phyloP scores from a whole-genome alignment of 2,329 filamentous ascomycete species.

The Coleophoma crateriformis region DNA sequence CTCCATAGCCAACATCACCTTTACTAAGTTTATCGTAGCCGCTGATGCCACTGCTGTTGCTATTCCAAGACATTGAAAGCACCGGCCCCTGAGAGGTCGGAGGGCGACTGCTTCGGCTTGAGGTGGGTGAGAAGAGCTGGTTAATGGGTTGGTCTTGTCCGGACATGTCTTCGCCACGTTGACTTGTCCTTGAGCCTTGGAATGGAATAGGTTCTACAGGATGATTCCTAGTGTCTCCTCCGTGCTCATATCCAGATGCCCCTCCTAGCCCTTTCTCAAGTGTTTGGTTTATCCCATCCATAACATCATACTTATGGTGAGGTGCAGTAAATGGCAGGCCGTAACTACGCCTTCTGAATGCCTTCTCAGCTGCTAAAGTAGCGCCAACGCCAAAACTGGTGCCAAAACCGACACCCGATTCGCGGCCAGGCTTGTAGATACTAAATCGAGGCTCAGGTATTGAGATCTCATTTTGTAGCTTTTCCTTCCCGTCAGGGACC shows the following conservation, averaged over 20 bases:
- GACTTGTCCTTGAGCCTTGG: constrained; percentile 26
- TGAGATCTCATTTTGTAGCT: constrained; percentile 82
- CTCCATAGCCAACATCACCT: constrained; percentile 58
- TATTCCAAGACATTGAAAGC: constrained; percentile 18
- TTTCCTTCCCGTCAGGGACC: constrained; percentile 92
- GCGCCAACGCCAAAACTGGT: constrained; percentile 33
- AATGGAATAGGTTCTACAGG: constrained; percentile 48
- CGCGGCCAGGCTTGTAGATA: constrained; percentile 60
- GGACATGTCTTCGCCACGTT: constrained; percentile 4
- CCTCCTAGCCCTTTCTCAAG: constrained; percentile 16
- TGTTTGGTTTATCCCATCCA: constrained; percentile 21
- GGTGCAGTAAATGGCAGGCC: constrained; percentile 34
- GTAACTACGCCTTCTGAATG: constrained; percentile 50
- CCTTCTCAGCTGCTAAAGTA: constrained; percentile 53
- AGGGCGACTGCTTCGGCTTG: constrained; percentile 19
- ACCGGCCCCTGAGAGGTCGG: constrained; percentile 27
- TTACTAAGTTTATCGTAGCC: constrained; percentile 64
- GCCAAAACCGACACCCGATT: constrained; percentile 16
- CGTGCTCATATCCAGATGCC: constrained; percentile 14
- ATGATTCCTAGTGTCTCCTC: constrained; percentile 19
- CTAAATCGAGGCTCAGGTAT: constrained; percentile 83
- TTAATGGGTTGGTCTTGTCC: constrained; percentile 12
- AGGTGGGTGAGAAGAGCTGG: constrained; percentile 27
- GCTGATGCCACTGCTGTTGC: constrained; percentile 21
- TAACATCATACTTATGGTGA: constrained; percentile 16